A percentile compares a stretch with the other conserved stretches of the same genome.
phyloP scores from a whole-genome alignment of 2,329 filamentous ascomycete species.

The Xylariaceae sp. region DNA sequence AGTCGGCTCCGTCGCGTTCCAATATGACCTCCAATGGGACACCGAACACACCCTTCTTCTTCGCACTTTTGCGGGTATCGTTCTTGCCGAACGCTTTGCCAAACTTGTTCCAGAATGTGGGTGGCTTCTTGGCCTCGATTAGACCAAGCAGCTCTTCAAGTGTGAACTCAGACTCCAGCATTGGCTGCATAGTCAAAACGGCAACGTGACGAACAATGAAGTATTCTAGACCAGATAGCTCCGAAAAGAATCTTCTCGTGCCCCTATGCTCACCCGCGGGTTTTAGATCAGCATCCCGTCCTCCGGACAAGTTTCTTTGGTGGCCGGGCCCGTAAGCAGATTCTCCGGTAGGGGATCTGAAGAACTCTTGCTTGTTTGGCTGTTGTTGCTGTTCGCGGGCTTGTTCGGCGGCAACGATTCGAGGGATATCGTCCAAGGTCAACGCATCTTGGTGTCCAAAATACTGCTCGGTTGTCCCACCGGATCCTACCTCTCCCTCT shows the following conservation, averaged over 20 bases:
- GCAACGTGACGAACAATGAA: conserved; percentile 96
- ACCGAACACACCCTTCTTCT: conserved; percentile 93
- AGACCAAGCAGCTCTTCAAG: conserved; percentile 87
- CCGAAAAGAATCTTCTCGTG: conserved; percentile 85
- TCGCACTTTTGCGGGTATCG: conserved; percentile 67
- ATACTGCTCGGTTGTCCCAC: conserved; percentile 70
- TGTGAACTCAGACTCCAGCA: conserved; percentile 86
- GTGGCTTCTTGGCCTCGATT: conserved; percentile 82
- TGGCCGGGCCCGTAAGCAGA: conserved; percentile 64
- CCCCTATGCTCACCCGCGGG: conserved; percentile 45
- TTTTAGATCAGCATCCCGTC: conserved; percentile 48
- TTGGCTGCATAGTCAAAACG: conserved; percentile 88
- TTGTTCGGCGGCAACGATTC: conserved; percentile 93
- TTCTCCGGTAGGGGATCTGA: conserved; percentile 51
- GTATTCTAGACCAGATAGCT: conserved; percentile 90
- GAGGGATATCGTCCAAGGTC: conserved; percentile 90
- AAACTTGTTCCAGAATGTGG: conserved; percentile 97
- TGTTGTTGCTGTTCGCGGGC: conserved; percentile 88
- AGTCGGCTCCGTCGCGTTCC: conserved; percentile 91
- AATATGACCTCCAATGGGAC: conserved; percentile 83
- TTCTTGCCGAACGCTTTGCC: conserved; percentile 87
- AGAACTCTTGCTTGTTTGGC: conserved; percentile 67
- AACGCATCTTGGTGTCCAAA: conserved; percentile 88
- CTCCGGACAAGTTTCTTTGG: conserved; percentile 54
- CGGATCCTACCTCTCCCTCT: conserved; percentile 64